Evolutionary conservation across 768 basidiomycete genomes (phyloP).

Genomic region (Serendipita indica): DNA sequence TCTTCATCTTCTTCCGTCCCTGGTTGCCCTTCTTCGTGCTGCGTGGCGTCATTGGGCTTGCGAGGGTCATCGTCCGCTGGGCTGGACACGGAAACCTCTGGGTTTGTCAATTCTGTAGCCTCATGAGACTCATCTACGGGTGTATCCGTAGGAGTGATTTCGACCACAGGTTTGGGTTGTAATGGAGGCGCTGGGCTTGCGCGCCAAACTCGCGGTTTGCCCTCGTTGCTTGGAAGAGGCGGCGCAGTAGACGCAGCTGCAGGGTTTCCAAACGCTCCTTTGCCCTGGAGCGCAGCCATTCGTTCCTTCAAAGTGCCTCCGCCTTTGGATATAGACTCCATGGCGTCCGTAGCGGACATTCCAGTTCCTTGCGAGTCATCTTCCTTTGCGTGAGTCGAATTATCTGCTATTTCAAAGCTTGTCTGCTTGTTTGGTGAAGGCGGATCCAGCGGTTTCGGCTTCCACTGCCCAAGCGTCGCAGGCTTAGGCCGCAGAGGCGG

Average conservation of each 20-base stretch:
- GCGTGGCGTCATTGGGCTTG: slow-evolving; percentile 15
- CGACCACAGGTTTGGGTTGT: slow-evolving; percentile 12
- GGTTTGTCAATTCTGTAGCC: not conserved
- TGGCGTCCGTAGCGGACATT: slow-evolving; percentile 78
- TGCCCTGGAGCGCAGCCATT: slow-evolving; percentile 86
- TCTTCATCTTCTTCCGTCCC: slow-evolving; percentile 41
- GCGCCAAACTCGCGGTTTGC: not conserved
- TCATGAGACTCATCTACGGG: not conserved
- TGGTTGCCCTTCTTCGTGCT: slow-evolving; percentile 18
- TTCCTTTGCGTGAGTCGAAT: slow-evolving; percentile 17
- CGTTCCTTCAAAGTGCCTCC: slow-evolving; percentile 74
- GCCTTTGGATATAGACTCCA: slow-evolving; percentile 66
- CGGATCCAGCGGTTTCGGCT: slow-evolving; percentile 43
- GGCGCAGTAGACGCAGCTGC: slow-evolving; percentile 34
- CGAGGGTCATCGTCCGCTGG: slow-evolving; percentile 10
- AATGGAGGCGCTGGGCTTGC: not conserved
- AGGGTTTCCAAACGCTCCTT: slow-evolving; percentile 55
- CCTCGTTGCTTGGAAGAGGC: slow-evolving; percentile 30
- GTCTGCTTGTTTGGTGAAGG: slow-evolving; percentile 24
- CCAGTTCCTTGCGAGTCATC: slow-evolving; percentile 26
- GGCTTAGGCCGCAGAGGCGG: slow-evolving; percentile 49
- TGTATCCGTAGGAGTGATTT: not conserved
- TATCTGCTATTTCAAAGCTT: slow-evolving; percentile 14
- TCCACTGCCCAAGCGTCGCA: slow-evolving; percentile 47
- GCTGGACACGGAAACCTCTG: not conserved